phyloP scores from a whole-genome alignment of 345 rosid species.

The Isatis tinctoria region DNA sequence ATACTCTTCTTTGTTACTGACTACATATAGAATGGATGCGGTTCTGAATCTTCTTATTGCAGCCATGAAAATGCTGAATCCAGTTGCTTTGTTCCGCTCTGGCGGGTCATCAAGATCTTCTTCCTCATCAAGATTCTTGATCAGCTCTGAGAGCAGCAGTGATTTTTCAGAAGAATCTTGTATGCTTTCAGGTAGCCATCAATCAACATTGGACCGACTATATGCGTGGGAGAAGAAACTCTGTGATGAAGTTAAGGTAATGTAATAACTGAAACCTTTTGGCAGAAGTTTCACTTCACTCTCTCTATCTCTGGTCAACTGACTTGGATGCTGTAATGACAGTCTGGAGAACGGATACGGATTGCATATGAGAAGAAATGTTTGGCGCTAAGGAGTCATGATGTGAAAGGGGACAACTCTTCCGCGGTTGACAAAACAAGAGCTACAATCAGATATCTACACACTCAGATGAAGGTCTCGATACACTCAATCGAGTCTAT shows the following conservation, averaged over 20 bases:
- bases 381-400: slow-evolving; percentile 64
- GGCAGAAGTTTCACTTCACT: background rate
- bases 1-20: background rate
- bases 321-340: slow-evolving; percentile 13
- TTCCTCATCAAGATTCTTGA: slow-evolving; percentile 63
- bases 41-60: slow-evolving; percentile 29
- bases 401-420: slow-evolving; percentile 72
- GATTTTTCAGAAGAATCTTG: slow-evolving; percentile 38
- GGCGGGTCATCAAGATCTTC: slow-evolving; percentile 64
- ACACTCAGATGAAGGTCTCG: slow-evolving; percentile 75
- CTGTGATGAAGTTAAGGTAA: slow-evolving; percentile 87
- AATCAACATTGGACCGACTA: slow-evolving; percentile 74
- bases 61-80: slow-evolving; percentile 90
- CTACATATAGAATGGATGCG: background rate
- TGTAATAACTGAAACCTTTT: slow-evolving; percentile 31
- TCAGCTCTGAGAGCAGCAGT: slow-evolving; percentile 38
- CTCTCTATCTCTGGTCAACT: background rate
- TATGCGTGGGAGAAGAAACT: slow-evolving; percentile 94
- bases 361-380: slow-evolving; percentile 80
- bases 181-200: slow-evolving; percentile 68
- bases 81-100: slow-evolving; percentile 75
- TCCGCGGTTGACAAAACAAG: slow-evolving; percentile 67
- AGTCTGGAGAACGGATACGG: slow-evolving; percentile 77
- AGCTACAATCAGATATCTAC: slow-evolving; percentile 61
- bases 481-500: slow-evolving; percentile 85